These are phyloP conservation scores for Spinellus fusiger DNA, from an alignment of 192 early-diverging fungal genomes.

Conservation along the genomic window DNA sequence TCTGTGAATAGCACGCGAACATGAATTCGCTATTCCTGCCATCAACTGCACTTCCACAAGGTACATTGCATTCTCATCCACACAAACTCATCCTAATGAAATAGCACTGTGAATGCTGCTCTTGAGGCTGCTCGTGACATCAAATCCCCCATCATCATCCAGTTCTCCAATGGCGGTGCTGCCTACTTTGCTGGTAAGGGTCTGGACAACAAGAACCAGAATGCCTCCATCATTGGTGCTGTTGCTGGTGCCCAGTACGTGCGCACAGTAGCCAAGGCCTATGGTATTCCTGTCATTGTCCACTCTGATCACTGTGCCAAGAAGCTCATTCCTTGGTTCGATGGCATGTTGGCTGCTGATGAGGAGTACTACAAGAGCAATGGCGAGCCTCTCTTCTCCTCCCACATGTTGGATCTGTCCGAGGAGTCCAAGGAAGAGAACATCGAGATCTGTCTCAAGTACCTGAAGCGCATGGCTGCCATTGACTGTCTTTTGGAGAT, in stretches of 20 bases:
- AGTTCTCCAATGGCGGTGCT: slow-evolving; percentile 92
- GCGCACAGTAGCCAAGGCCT: slow-evolving; percentile 27
- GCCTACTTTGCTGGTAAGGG: slow-evolving; percentile 94
- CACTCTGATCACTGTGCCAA: slow-evolving; percentile 98
- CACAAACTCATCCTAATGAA: not conserved
- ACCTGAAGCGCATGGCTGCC: slow-evolving; percentile 85
- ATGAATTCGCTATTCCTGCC: slow-evolving; percentile 92
- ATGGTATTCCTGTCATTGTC: slow-evolving; percentile 55
- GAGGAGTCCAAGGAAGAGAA: slow-evolving; percentile 93
- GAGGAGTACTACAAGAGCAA: slow-evolving; percentile 92
- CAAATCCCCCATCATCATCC: slow-evolving; percentile 91
- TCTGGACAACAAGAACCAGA: slow-evolving; percentile 80
- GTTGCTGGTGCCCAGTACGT: slow-evolving; percentile 79
- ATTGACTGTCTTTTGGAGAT: slow-evolving; percentile 91
- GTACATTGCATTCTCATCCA: slow-evolving; percentile 1
- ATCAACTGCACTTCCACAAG: slow-evolving; percentile 93
- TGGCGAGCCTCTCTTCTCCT: slow-evolving; percentile 93
- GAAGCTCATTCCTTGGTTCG: slow-evolving; percentile 96
- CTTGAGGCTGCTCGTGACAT: slow-evolving; percentile 92
- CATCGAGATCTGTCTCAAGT: slow-evolving; percentile 84
- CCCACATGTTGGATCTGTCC: slow-evolving; percentile 97
- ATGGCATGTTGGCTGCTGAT: slow-evolving; percentile 93
- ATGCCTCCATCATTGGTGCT: slow-evolving; percentile 84
- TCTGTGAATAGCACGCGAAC: slow-evolving; percentile 51
- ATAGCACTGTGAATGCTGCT: slow-evolving; percentile 81